Evolutionary conservation across 208 protist genomes (phyloP), one percentile per base, ranked within the genome.

Genomic region (Acanthamoeba lugdunensis): DNA sequence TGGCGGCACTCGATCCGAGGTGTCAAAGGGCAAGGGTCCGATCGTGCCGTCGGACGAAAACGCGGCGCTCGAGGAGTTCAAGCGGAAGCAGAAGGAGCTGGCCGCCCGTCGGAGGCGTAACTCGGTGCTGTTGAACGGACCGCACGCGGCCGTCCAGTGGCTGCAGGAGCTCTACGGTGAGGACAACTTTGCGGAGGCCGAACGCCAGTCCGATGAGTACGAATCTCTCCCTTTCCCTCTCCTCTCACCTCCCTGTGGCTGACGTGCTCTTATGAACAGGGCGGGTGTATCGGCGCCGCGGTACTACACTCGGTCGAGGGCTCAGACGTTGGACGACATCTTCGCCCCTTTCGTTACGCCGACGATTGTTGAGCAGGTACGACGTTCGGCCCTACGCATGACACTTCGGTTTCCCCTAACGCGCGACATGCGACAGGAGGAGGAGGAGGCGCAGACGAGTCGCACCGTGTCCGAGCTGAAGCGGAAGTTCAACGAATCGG

Each of bases 11-110:
- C 30, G 25, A 18, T 75, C 54, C 16, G 52, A 58, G 54, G 18
- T 58, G 13, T 23, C 54, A 0, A 16, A 9, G 30, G 69, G 14
- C 69, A 48, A 33, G 69, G 28, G 30, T 13, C 37, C 69, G 30
- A 21, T 7, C n/a, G 69, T 6, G 69, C 28, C 69, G 30, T 30
- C 67, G 69, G 77, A 85, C 77, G 77, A 85, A 18, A 85, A 85
- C 48, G 77, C 77, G 48, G 77, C 77, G 2, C 77, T 85, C 18
- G 77, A 85, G 28, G 77, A 85, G 77, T 85, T 85, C 77, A 85
- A 58, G 45, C 77, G 8, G 37, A 85, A 85, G 77, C 77, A 85
- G 48, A 85, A 58, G 77, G 77, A 85, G 77, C 77, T 85, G 21
- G 37, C 50, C 45, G 77, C 77, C 7, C 77, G 77, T 11, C 77